phyloP scores from a whole-genome alignment of 2,329 filamentous ascomycete species.

The Sclerotinia glacialis region DNA sequence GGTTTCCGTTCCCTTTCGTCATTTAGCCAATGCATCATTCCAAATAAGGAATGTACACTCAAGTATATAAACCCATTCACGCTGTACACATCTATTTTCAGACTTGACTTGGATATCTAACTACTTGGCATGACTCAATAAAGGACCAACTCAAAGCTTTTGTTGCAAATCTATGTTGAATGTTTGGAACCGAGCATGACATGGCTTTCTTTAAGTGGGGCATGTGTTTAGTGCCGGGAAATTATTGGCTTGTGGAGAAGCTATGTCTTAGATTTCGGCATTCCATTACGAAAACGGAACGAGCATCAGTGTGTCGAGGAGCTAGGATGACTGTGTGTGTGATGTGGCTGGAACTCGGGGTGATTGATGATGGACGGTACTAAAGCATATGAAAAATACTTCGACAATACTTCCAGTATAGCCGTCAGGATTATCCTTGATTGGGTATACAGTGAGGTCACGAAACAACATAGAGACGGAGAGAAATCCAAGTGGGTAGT shows the following conservation, averaged over 20 bases:
- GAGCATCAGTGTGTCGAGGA: background rate
- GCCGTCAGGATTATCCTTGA: too few relatives aligned
- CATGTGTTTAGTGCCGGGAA: background rate
- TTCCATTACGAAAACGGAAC: background rate
- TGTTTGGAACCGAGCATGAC: constrained; percentile 22
- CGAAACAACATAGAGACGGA: background rate
- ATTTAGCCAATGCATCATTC: constrained; percentile 14
- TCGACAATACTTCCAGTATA: too few relatives aligned
- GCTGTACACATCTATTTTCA: background rate
- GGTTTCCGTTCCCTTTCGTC: background rate
- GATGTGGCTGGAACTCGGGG: background rate
- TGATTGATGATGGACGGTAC: background rate
- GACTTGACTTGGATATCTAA: background rate
- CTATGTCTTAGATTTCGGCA: background rate
- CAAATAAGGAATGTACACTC: background rate
- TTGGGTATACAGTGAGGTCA: too few relatives aligned
- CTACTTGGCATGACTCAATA: background rate
- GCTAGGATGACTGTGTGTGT: background rate
- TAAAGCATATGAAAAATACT: too few relatives aligned
- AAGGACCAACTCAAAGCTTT: constrained; percentile 8
- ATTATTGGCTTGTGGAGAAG: constrained; percentile 7
- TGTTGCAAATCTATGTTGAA: constrained; percentile 26
- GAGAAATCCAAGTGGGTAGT: background rate
- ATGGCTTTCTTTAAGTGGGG: constrained; percentile 11
- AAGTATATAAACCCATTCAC: background rate